Conservation (phyloP, 768 basidiomycete species). For the Podaxis sp. region DNA sequence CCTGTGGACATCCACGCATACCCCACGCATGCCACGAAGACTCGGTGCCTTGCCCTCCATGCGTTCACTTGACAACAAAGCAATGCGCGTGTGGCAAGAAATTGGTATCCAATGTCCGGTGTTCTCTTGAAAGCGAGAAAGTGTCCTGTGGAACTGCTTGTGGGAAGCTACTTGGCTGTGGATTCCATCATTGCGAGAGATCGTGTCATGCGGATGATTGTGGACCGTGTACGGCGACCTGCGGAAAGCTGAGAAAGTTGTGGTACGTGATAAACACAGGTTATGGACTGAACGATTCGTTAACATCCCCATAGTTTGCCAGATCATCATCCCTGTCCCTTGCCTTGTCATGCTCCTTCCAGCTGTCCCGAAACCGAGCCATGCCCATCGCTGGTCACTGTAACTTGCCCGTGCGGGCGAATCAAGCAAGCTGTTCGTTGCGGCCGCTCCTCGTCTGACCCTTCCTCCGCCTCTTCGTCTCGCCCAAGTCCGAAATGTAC, state of each 20-base stretch:
- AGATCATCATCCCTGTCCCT: slow-evolving; percentile 70
- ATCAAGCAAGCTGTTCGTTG: slow-evolving; percentile 75
- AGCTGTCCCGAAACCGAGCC: slow-evolving; percentile 79
- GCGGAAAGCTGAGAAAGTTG: slow-evolving; percentile 83
- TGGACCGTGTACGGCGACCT: slow-evolving; percentile 71
- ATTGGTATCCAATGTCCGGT: slow-evolving; percentile 73
- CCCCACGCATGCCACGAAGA: slow-evolving; percentile 85
- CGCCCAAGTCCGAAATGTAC: slow-evolving; percentile 60
- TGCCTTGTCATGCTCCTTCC: slow-evolving; percentile 86
- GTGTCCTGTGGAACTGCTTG: slow-evolving; percentile 86
- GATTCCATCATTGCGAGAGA: slow-evolving; percentile 85
- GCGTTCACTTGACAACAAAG: slow-evolving; percentile 78
- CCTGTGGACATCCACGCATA: slow-evolving; percentile 81
- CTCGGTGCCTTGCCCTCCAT: slow-evolving; percentile 74
- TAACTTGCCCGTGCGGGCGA: slow-evolving; percentile 83
- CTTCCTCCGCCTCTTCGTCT: slow-evolving; percentile 30
- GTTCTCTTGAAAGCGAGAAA: slow-evolving; percentile 74
- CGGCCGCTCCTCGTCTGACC: slow-evolving; percentile 52
- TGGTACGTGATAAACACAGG: slow-evolving; percentile 50
- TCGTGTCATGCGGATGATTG: slow-evolving; percentile 84
- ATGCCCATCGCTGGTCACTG: slow-evolving; percentile 64
- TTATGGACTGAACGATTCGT: not conserved
- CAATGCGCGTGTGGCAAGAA: slow-evolving; percentile 90
- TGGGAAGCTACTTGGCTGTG: slow-evolving; percentile 78
- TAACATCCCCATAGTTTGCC: slow-evolving; percentile 48